Evolutionary conservation across 2,329 filamentous ascomycete genomes (phyloP).

Genomic region (Alternaria longipes): DNA sequence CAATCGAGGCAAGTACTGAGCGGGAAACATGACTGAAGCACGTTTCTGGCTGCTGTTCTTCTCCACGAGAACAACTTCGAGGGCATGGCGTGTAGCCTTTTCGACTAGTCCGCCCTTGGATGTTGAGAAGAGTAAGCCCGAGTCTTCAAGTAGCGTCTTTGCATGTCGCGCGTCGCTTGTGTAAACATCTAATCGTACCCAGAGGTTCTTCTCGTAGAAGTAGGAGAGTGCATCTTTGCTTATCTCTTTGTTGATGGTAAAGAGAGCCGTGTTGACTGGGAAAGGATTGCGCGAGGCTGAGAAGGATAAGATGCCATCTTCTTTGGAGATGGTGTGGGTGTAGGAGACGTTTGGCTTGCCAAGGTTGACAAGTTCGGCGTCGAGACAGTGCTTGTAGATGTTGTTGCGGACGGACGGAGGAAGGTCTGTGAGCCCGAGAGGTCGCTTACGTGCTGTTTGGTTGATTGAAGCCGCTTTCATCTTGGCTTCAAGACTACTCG

Average conservation of each 20-base stretch:
- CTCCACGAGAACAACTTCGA: conserved; percentile 42
- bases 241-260: conserved; percentile 40
- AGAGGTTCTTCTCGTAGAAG: conserved; percentile 47
- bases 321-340: conserved; percentile 32
- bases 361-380: conserved; percentile 47
- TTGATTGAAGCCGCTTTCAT: conserved; percentile 25
- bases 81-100: conserved; percentile 28
- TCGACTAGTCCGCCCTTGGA: conserved; percentile 19
- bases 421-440: conserved; percentile 33
- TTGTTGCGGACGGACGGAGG: conserved; percentile 43
- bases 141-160: conserved; percentile 44
- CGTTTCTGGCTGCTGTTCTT: conserved; percentile 40
- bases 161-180: conserved; percentile 41
- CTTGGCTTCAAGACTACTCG: conserved; percentile 24
- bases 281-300: conserved; percentile 41
- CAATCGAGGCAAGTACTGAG: conserved; percentile 47
- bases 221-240: conserved; percentile 33
- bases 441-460: conserved; percentile 31
- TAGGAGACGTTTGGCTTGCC: conserved; percentile 44
- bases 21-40: conserved; percentile 44
- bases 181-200: conserved; percentile 38
- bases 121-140: conserved; percentile 41
- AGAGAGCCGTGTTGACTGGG: conserved; percentile 35
- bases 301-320: conserved; percentile 35
- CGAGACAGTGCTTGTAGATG: conserved; percentile 46